Evolutionary conservation across 768 basidiomycete genomes (phyloP).

Genomic region (Tricholoma furcatifolium): DNA sequence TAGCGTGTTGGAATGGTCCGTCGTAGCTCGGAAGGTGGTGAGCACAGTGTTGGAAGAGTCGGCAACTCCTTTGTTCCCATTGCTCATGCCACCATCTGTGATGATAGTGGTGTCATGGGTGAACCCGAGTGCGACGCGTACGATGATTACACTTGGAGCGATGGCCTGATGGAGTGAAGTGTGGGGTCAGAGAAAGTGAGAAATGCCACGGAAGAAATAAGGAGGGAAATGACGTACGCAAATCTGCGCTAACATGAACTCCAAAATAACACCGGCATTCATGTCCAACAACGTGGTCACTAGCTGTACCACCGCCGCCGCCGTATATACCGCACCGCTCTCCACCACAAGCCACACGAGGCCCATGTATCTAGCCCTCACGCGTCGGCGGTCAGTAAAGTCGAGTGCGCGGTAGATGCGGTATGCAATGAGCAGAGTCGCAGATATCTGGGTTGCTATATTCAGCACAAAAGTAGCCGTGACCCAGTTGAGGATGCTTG

Average conservation of each 20-base stretch:
- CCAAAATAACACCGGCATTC: not conserved
- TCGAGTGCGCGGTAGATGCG: not conserved
- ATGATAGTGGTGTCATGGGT: too few relatives aligned
- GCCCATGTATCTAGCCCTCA: not conserved
- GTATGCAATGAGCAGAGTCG: not conserved
- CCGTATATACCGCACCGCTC: not conserved
- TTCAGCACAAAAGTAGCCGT: not conserved
- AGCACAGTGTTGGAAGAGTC: too few relatives aligned
- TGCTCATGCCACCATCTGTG: too few relatives aligned
- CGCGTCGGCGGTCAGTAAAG: not conserved
- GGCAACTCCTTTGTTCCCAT: too few relatives aligned
- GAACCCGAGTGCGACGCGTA: not conserved
- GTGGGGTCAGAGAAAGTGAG: not conserved
- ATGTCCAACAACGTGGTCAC: not conserved
- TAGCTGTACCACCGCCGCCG: not conserved
- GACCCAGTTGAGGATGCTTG: not conserved
- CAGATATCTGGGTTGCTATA: not conserved
- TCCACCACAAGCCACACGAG: not conserved
- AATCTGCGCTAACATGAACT: not conserved
- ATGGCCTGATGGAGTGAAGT: not conserved
- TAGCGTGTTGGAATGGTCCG: too few relatives aligned
- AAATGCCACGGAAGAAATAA: not conserved
- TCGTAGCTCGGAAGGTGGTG: too few relatives aligned
- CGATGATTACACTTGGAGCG: not conserved
- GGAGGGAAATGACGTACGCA: not conserved